Evolutionary conservation across 768 basidiomycete genomes (phyloP), one percentile per base, ranked within the genome.

Genomic region (Auricularia heimuer): DNA sequence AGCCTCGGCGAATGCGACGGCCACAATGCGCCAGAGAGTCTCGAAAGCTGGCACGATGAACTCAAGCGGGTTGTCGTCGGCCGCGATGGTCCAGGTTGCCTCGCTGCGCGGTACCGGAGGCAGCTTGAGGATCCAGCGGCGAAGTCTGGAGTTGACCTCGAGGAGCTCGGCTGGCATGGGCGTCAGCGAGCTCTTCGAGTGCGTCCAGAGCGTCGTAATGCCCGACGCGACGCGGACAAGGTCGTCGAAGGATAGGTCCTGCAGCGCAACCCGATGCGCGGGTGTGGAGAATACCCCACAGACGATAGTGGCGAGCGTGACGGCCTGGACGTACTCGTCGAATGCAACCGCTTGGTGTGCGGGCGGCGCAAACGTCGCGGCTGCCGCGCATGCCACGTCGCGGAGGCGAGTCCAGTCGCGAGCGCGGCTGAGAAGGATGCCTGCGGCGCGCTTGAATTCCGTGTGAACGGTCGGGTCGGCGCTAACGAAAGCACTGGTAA

Each of bases 21-120:
- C 56, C 4, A 60, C 75, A 24, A 86, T 79, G 12, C 84, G 79
- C 86, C 86, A 87, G 56, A 86, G 72, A 0, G 82, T 83, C 69
- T 87, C 86, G 77, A 83, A 87, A 0, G 81, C 73, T 0, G 85
- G 85, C 54, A 87, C 78, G 64, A 87, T 76, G 64, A 78, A 78
- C 56, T 85, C 77, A 16, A 86, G 71, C 0, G 82, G 80, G 45
- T 80, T 77, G 3, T 66, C 47, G 24, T 56, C 39, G 1, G 34
- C 24, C 7, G 11, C 24, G 6, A 60, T 24, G 24, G 56, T 60
- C 56, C 56, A 60, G 56, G 14, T 7, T 4, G 21, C 29, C 8
- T 60, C 29, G 29, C 24, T 24, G 18, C 56, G 56, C 11, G 24
- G 33, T 6, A 35, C 24, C 24, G 12, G 74, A 72, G 62, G 74